Evolutionary conservation across 1,284 basidiomycete species (phyloP), one percentile per base, ranked within the genome.

Genomic region (Heterobasidion parviporum): DNA sequence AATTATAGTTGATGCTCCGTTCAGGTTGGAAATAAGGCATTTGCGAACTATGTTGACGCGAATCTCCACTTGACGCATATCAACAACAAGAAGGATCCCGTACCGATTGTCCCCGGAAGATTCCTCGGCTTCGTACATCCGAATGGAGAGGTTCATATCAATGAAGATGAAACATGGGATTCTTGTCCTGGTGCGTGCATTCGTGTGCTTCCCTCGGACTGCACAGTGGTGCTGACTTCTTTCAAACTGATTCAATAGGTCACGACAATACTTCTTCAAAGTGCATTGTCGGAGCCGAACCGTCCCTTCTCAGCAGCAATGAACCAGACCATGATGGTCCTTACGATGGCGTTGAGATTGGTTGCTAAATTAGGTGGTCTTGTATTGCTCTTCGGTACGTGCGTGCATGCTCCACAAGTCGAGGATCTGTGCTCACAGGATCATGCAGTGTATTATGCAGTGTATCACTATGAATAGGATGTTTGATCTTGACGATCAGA

Each of bases 221-320:
- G 32, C 6, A 14, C n/a, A 16, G 45, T 6, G 20, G 16, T 26
- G 20, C 10, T 20, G 18, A 2, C 12, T 10, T 34, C 43, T 55
- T 18, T 33, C 33, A 10, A 5, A 6, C 26, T 36, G 16, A 1
- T 18, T 26, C 10, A 7, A n/a, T 56, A 78, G 81, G 81, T 1
- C 76, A 83, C 59, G 85, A 86, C 54, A 84, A 82, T 61, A 61
- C 72, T 6, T 77, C 76, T 59, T 57, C 50, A 1, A 65, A 70
- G 52, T 87, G 85, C 65, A 77, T 68, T 12, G 74, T 74, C 33
- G 83, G 83, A 2, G 78, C 79, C 57, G 84, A 87, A 0, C 65
- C 72, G 1, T 74, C 72, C 26, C 74, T 87, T 56, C 73, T 80
- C n/a, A 70, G 71, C 0, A 70, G 78, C 1, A 60, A 74, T 50